phyloP scores from a whole-genome alignment of 225 moss, liverwort and hornwort genomes.

The Ulota crispa region DNA sequence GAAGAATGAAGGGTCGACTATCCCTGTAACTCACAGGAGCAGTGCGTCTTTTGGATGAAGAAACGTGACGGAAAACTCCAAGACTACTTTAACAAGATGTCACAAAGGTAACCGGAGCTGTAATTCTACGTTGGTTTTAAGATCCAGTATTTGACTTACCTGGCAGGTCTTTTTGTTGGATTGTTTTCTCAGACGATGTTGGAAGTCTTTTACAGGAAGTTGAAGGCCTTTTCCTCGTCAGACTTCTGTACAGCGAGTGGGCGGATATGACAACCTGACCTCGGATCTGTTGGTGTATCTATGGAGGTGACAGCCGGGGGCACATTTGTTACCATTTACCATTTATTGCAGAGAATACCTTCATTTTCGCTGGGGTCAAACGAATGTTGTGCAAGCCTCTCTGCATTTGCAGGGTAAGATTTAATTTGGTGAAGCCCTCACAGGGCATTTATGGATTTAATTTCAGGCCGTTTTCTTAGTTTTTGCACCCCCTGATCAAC shows the following conservation, averaged over 20 bases:
- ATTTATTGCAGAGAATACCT: constrained; percentile 24
- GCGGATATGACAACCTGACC: constrained; percentile 10
- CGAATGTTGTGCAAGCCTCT: constrained; percentile 15
- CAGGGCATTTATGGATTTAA: constrained; percentile 29
- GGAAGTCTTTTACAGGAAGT: constrained; percentile 1
- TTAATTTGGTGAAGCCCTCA: constrained; percentile 33
- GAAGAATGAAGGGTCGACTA: constrained; percentile 53
- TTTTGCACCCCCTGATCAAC: constrained; percentile 21
- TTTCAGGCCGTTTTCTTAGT: constrained; percentile 32
- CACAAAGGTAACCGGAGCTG: constrained; percentile 21
- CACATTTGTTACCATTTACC: constrained; percentile 19
- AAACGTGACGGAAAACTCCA: not conserved
- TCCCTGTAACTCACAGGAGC: constrained; percentile 34
- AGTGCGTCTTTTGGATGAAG: constrained; percentile 33
- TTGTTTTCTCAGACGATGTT: constrained; percentile 22
- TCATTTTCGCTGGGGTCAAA: constrained; percentile 20
- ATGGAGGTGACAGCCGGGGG: constrained; percentile 23
- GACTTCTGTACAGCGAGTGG: constrained; percentile 27
- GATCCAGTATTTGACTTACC: constrained; percentile 18
- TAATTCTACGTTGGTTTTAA: constrained; percentile 27
- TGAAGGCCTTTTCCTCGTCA: constrained; percentile 7
- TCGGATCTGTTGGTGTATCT: constrained; percentile 20
- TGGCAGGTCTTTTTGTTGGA: constrained; percentile 22
- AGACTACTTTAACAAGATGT: constrained; percentile 20
- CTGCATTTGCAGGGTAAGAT: constrained; percentile 27